Evolutionary conservation across 345 rosid species (phyloP).

Genomic region (Physaria fendleri): DNA sequence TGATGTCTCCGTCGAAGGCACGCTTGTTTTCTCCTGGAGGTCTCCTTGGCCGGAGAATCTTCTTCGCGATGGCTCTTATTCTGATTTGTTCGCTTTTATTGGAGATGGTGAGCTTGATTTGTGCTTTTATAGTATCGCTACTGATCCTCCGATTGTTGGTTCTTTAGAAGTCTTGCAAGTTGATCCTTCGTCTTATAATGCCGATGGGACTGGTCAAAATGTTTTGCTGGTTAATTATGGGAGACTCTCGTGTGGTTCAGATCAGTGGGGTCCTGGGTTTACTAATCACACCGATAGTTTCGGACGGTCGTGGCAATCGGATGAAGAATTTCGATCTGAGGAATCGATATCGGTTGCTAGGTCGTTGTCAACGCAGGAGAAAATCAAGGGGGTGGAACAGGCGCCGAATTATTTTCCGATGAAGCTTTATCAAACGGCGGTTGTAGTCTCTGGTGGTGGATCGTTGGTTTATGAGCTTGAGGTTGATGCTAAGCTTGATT

Average conservation of each 20-base stretch:
- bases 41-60: constrained; percentile 66
- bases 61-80: constrained; percentile 79
- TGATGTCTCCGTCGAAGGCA: constrained; percentile 89
- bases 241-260: constrained; percentile 61
- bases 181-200: constrained; percentile 62
- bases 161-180: constrained; percentile 66
- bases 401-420: constrained; percentile 83
- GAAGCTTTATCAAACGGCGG: constrained; percentile 88
- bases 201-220: constrained; percentile 39
- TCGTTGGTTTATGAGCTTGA: constrained; percentile 50
- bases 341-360: constrained; percentile 29
- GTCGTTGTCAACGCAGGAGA: constrained; percentile 40
- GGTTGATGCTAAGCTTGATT: constrained; percentile 90
- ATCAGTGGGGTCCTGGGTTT: constrained; percentile 92
- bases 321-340: constrained; percentile 32
- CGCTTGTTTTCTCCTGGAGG: constrained; percentile 84
- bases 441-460: constrained; percentile 37
- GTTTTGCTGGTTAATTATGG: constrained; percentile 79
- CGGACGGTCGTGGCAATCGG: constrained; percentile 93
- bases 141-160: constrained; percentile 88
- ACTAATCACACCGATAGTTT: constrained; percentile 70
- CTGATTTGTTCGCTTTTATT: constrained; percentile 82
- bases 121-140: constrained; percentile 91
- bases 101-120: constrained; percentile 73
- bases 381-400: constrained; percentile 42